Conservation (phyloP, 2,329 filamentous ascomycete species). For the Penicillium thymicola region DNA sequence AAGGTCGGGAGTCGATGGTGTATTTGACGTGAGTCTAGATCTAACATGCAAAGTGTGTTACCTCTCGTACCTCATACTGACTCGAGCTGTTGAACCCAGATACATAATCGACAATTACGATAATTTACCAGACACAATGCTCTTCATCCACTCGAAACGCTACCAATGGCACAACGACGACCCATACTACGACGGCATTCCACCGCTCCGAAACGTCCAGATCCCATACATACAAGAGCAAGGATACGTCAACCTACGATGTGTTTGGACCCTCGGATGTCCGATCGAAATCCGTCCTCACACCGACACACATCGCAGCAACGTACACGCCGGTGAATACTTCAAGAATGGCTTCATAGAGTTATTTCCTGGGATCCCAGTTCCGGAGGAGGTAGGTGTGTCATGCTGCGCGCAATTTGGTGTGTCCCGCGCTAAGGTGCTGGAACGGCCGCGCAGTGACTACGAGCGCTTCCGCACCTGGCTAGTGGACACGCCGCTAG, state of each 20-base stretch:
- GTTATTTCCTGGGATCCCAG: conserved; percentile 43
- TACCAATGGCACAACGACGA: conserved; percentile 52
- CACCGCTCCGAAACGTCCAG: conserved; percentile 49
- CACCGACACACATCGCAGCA: conserved; percentile 40
- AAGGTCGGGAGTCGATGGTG: conserved; percentile 45
- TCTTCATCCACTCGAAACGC: conserved; percentile 41
- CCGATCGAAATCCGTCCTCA: conserved; percentile 51
- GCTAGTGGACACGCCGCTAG: conserved; percentile 47
- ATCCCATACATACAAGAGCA: conserved; percentile 47
- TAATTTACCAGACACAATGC: conserved; percentile 39
- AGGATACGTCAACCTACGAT: conserved; percentile 55
- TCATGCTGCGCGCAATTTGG: conserved; percentile 57
- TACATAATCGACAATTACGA: conserved; percentile 46
- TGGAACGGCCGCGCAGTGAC: conserved; percentile 45
- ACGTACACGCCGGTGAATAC: conserved; percentile 49
- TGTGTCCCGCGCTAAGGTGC: conserved; percentile 48
- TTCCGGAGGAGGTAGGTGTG: conserved; percentile 48
- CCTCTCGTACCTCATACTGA: conserved; percentile 2
- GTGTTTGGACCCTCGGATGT: conserved; percentile 52
- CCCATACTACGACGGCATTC: conserved; percentile 50
- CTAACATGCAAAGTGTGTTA: background rate
- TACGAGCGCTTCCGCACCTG: conserved; percentile 50
- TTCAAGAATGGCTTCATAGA: conserved; percentile 50
- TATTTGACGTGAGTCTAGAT: conserved; percentile 41
- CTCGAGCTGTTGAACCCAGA: conserved; percentile 20